These are phyloP conservation scores for Xerocomus cyaneibrunnescens DNA, from an alignment of 1,284 basidiomycete genomes.

Conservation along the genomic window DNA sequence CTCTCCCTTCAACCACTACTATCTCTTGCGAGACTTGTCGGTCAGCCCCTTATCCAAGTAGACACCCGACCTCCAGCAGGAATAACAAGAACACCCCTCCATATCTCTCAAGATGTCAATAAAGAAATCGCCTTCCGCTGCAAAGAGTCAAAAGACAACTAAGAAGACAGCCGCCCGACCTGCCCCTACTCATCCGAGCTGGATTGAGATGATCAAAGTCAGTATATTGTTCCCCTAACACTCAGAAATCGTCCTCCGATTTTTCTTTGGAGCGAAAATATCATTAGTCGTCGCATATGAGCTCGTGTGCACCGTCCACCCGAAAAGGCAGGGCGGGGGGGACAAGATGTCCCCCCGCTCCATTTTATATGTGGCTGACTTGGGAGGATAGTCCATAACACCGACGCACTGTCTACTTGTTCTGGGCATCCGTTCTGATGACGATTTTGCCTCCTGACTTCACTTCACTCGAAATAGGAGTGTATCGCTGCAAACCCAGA, in stretches of 20 bases:
- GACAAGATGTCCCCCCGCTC: slow-evolving; percentile 8
- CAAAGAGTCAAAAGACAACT: slow-evolving; percentile 16
- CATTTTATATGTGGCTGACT: slow-evolving; percentile 15
- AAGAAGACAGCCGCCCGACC: slow-evolving; percentile 42
- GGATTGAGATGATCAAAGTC: slow-evolving; percentile 82
- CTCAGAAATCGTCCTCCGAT: not conserved
- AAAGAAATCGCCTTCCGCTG: slow-evolving; percentile 34
- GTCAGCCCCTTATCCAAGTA: slow-evolving; percentile 33
- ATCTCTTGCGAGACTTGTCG: slow-evolving; percentile 38
- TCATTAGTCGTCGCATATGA: slow-evolving; percentile 10
- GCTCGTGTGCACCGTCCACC: slow-evolving; percentile 15
- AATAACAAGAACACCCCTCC: slow-evolving; percentile 35
- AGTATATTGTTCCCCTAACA: slow-evolving; percentile 12
- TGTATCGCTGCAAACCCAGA: slow-evolving; percentile 76
- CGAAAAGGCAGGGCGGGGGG: slow-evolving; percentile 49
- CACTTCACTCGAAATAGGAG: slow-evolving; percentile 51
- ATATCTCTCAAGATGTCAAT: slow-evolving; percentile 30
- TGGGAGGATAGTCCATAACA: slow-evolving; percentile 6
- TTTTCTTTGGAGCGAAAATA: slow-evolving; percentile 5
- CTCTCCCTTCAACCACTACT: slow-evolving; percentile 52
- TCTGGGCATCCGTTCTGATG: slow-evolving; percentile 5
- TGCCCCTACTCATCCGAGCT: slow-evolving; percentile 59
- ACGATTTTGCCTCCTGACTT: slow-evolving; percentile 22
- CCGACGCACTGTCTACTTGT: not conserved
- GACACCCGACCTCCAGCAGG: slow-evolving; percentile 20